Evolutionary conservation across 1,284 basidiomycete genomes (phyloP), one percentile per base, ranked within the genome.

Genomic region (Tausonia pullulans): DNA sequence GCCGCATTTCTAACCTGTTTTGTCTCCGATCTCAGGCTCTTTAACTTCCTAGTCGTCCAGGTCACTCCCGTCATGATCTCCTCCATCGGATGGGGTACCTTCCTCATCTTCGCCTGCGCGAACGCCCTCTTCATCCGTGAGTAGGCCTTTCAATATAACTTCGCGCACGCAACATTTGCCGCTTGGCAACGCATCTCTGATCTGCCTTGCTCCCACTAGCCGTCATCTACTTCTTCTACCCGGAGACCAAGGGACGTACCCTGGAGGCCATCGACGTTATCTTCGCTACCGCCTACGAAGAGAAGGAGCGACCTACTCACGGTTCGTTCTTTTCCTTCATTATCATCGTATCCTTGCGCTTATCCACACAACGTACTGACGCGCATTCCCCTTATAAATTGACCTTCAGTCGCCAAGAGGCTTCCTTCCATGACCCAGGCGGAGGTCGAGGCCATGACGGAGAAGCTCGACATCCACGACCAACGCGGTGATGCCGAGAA

Each of bases 11-110:
- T 11, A 11, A 59, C n/a, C 58, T 40, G 16, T 27, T 59, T 41
- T 10, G 40, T 40, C 3, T 44, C 10, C 39, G 11, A 13, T n/a
- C 50, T 4, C 60, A 61, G 63, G 65, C 67, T 78, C n/a, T 73
- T 70, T 70, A 78, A 77, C 74, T 78, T 77, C 70, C 72, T 77
- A 61, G 76, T 78, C 71, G 77, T 78, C 43, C 77, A 78, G 69
- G 76, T 77, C 40, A 70, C 76, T 16, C 77, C 77, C 10, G 77
- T 76, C 46, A 78, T 78, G 77, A 77, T 57, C 40, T 63, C 63
- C 16, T 65, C 57, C 5, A 62, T 58, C 16, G 27, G 57, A 44
- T 63, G 61, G 61, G 61, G 49, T 43, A 78, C 77, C 61, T 78
- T 78, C 75, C 70, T 78, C 63, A 70, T 78, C 68, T 78, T 78